Evolutionary conservation across 2,329 filamentous ascomycete genomes (phyloP).

Genomic region (Fusarium devonianum): DNA sequence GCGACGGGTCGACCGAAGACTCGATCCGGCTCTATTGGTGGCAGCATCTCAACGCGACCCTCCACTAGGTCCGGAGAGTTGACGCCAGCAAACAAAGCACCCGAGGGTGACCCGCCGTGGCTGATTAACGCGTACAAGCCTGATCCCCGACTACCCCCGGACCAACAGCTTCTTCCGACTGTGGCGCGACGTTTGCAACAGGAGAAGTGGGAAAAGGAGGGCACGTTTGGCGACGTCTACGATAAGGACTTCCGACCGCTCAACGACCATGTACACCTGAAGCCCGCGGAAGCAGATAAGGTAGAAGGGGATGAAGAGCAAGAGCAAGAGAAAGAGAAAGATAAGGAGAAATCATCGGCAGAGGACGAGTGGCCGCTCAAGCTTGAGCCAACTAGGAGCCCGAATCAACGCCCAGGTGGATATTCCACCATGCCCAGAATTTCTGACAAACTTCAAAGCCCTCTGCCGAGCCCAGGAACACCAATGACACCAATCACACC

Average conservation of each 20-base stretch:
- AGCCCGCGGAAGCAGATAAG: constrained; percentile 52
- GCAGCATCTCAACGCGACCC: constrained; percentile 62
- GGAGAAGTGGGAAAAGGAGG: constrained; percentile 94
- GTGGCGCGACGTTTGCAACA: constrained; percentile 91
- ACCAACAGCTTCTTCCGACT: constrained; percentile 94
- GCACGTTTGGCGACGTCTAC: constrained; percentile 83
- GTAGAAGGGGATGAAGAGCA: constrained; percentile 22
- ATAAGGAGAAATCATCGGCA: constrained; percentile 22
- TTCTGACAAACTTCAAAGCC: constrained; percentile 45
- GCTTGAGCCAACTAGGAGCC: constrained; percentile 55
- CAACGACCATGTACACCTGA: constrained; percentile 67
- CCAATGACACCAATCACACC: constrained; percentile 49
- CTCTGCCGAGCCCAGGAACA: constrained; percentile 55
- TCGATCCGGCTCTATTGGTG: constrained; percentile 61
- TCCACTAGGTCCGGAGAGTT: constrained; percentile 68
- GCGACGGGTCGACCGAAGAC: constrained; percentile 66
- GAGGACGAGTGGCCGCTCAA: constrained; percentile 67
- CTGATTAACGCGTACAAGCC: constrained; percentile 94
- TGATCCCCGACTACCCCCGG: constrained; percentile 89
- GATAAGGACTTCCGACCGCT: constrained; percentile 87
- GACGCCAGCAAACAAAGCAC: constrained; percentile 64
- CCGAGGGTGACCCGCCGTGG: constrained; percentile 96
- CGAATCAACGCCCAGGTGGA: constrained; percentile 53
- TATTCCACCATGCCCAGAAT: constrained; percentile 72
- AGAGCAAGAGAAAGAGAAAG: constrained; percentile 5